Percentiles rank a stretch among this genome's conserved stretches.
Conservation (phyloP, 1,284 basidiomycete genomes). For the Apiotrichum siamense region DNA sequence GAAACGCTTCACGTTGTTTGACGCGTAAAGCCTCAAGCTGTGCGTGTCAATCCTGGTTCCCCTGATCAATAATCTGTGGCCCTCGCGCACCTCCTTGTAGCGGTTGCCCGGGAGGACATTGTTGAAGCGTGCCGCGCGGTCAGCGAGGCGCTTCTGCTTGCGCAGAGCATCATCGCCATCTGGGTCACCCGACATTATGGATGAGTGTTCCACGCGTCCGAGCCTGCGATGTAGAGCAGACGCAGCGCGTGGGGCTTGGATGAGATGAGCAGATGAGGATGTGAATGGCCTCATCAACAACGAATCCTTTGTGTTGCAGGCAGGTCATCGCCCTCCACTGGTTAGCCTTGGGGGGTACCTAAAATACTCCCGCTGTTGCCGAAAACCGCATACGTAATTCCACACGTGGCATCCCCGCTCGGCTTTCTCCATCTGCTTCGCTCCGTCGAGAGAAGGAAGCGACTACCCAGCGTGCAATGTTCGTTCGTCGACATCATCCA, state of each 20-base stretch:
- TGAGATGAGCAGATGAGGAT: neutral
- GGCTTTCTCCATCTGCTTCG: neutral
- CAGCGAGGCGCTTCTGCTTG: conserved; percentile 28
- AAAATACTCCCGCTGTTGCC: no score
- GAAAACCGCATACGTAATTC: no score
- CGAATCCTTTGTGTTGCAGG: no score
- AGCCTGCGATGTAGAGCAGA: conserved; percentile 7
- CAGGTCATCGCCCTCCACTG: no score
- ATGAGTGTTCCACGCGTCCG: neutral
- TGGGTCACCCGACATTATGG: conserved; percentile 15
- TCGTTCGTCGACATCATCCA: neutral
- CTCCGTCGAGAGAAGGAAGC: no score
- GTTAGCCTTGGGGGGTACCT: no score
- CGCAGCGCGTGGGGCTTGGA: conserved; percentile 2
- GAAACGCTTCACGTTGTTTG: conserved; percentile 67
- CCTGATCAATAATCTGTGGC: neutral
- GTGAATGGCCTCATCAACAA: no score
- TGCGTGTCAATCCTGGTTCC: neutral
- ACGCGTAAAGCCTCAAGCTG: conserved; percentile 58
- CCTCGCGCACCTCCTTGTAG: conserved; percentile 39
- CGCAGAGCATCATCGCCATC: conserved; percentile 33
- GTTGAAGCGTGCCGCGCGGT: conserved; percentile 43
- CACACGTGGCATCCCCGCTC: neutral
- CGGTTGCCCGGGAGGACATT: conserved; percentile 42
- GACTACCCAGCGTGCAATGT: neutral